Base-by-base conservation (phyloP, 202 grass and related monocot genomes). In the Panicum virgatum region DNA sequence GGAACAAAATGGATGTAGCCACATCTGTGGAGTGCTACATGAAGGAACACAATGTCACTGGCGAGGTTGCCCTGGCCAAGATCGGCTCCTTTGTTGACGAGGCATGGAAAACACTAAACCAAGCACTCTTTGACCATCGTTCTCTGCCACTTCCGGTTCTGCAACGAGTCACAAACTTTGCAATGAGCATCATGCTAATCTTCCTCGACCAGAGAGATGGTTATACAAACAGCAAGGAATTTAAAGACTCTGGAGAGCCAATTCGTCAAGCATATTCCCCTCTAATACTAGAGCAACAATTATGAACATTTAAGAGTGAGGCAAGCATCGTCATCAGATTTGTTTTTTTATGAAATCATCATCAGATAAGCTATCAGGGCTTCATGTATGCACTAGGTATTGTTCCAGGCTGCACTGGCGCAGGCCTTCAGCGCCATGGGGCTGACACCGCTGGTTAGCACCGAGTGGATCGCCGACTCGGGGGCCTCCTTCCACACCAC, bases 31-130 rank as follows among this genome's bases (percentile, higher is more conserved):
- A 82, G 80, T 82, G 80, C 43, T 82, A 82, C 22, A 74, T 82
- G 0, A 53, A 74, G 1, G 45, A 82, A 11, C 0, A 74, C 9
- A 74, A 66, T 16, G 70, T 83, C 1, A 53, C 44, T 3, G 53
- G 22, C 3, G 43, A 73, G 20, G 68, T 73, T 4, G 80, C 68
- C 10, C 0, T 82, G 0, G 43, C 42, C n/a, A 51, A 38, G 56
- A 39, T 82, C 12, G 10, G 0, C 2, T 62, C 38, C 29, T 7
- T 82, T 15, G 29, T 72, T 12, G 54, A 82, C 13, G 68, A 73
- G 19, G 80, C 58, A 15, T 83, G 80, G 69, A 83, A 83, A 30
- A 65, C 80, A 2, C 23, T 51, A 23, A 82, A 82, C 5, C 68
- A 82, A 19, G 68, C 9, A 40, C 68, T 10, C 5, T 39, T 73